phyloP scores from a whole-genome alignment of 345 rosid species.

The Eucalyptus curtisii region DNA sequence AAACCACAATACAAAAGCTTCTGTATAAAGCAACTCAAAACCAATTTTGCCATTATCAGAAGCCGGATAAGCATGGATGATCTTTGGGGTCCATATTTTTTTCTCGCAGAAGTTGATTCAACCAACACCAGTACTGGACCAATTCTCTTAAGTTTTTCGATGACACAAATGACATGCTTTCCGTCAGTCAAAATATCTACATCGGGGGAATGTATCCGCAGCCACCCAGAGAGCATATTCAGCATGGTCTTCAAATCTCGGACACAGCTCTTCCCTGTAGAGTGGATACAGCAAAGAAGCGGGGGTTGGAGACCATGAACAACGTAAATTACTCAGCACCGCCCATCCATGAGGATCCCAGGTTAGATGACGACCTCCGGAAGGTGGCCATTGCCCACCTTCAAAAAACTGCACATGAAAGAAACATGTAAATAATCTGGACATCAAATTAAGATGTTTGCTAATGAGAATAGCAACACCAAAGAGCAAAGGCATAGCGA shows the following conservation, averaged over 20 bases:
- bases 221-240: slow-evolving; percentile 23
- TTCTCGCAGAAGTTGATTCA: slow-evolving; percentile 1
- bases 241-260: slow-evolving; percentile 11
- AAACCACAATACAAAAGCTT: slow-evolving; percentile 26
- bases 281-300: slow-evolving; percentile 10
- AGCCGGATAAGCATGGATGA: neutral
- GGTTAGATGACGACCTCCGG: slow-evolving; percentile 22
- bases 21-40: slow-evolving; percentile 11
- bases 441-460: neutral
- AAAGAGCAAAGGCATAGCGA: neutral
- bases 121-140: slow-evolving; percentile 16
- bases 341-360: slow-evolving; percentile 24
- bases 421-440: neutral
- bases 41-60: slow-evolving; percentile 2
- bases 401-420: slow-evolving; percentile 15
- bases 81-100: neutral
- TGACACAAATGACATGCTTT: slow-evolving; percentile 20
- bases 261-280: slow-evolving; percentile 7
- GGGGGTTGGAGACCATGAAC: slow-evolving; percentile 31
- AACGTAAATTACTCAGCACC: slow-evolving; percentile 34
- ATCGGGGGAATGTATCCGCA: slow-evolving; percentile 25
- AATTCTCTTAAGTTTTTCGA: slow-evolving; percentile 11
- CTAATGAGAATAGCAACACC: neutral
- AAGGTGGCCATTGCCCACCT: slow-evolving; percentile 19
- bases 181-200: slow-evolving; percentile 46